Percentiles rank a stretch among this genome's conserved stretches.
These are phyloP conservation scores for Starmerella stellata DNA, from an alignment of 805 yeast species.

Conservation along the genomic window DNA sequence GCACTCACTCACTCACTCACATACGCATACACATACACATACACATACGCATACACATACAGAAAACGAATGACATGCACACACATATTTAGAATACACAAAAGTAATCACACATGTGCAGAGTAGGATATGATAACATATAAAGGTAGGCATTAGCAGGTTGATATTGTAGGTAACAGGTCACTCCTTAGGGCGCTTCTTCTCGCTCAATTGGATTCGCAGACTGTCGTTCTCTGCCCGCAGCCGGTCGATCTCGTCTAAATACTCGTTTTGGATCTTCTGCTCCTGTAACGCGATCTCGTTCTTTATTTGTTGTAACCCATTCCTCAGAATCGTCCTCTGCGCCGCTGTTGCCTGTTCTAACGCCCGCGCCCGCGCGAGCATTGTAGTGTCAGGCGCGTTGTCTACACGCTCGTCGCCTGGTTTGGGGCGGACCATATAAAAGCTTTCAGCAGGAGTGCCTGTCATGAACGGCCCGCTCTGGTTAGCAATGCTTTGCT, in stretches of 20 bases:
- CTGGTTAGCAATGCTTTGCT: slow-evolving; percentile 8
- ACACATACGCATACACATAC: too few species aligned
- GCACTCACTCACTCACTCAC: too few species aligned
- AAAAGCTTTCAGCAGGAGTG: slow-evolving; percentile 19
- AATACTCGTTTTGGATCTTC: slow-evolving; percentile 31
- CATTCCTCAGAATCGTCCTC: slow-evolving; percentile 19
- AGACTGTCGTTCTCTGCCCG: slow-evolving; percentile 18
- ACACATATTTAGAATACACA: too few species aligned
- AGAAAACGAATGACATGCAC: too few species aligned
- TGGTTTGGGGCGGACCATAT: slow-evolving; percentile 20
- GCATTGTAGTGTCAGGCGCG: not conserved
- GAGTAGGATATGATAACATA: too few species aligned
- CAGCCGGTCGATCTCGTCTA: slow-evolving; percentile 15
- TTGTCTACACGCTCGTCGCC: slow-evolving; percentile 1
- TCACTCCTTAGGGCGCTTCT: too few species aligned
- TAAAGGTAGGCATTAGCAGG: too few species aligned
- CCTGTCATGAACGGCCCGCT: not conserved
- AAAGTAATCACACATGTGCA: too few species aligned
- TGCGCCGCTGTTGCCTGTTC: slow-evolving; percentile 20
- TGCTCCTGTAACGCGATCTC: slow-evolving; percentile 25
- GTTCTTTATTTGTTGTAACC: slow-evolving; percentile 21
- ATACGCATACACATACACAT: too few species aligned
- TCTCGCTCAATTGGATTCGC: slow-evolving; percentile 29
- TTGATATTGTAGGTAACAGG: too few species aligned
- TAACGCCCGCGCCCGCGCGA: slow-evolving; percentile 14